These are phyloP conservation scores for Fusarium sp. DNA, from an alignment of 2,329 filamentous ascomycete genomes.

Conservation along the genomic window DNA sequence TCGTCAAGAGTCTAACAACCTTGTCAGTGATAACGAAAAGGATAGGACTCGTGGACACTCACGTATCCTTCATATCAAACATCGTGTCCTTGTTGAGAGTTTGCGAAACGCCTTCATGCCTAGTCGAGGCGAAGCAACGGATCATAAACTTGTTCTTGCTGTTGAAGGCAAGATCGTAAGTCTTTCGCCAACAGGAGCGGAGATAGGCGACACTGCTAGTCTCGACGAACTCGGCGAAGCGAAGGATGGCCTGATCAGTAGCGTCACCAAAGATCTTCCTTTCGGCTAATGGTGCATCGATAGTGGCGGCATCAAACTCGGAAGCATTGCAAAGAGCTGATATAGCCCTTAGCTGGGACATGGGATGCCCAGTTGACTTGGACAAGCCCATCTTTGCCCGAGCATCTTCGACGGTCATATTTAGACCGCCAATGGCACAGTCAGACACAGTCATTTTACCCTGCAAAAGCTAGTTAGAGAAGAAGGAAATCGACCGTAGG, in stretches of 20 bases:
- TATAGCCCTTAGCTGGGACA: slow-evolving; percentile 70
- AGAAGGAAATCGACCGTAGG: fast-evolving
- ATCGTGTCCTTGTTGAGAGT: background rate
- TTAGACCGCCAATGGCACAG: slow-evolving; percentile 67
- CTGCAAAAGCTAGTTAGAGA: slow-evolving; percentile 53
- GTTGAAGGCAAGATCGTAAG: slow-evolving; percentile 79
- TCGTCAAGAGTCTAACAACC: slow-evolving; percentile 67
- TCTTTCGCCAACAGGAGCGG: slow-evolving; percentile 71
- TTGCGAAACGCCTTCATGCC: slow-evolving; percentile 61
- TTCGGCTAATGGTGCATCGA: slow-evolving; percentile 67
- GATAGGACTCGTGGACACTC: fast-evolving
- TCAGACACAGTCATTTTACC: slow-evolving; percentile 81
- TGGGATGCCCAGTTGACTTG: slow-evolving; percentile 49
- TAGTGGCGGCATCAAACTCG: slow-evolving; percentile 76
- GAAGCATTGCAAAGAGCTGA: slow-evolving; percentile 79
- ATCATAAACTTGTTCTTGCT: slow-evolving; percentile 89
- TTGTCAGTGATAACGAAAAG: background rate
- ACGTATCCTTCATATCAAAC: slow-evolving; percentile 21
- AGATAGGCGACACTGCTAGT: slow-evolving; percentile 67
- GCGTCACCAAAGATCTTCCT: slow-evolving; percentile 79
- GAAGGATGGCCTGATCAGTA: slow-evolving; percentile 79
- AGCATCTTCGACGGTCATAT: slow-evolving; percentile 64
- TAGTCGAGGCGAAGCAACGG: slow-evolving; percentile 1
- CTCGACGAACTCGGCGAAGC: slow-evolving; percentile 70
- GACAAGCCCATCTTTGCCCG: slow-evolving; percentile 52